Evolutionary conservation across 305 asterid genomes (phyloP), one percentile per base, ranked within the genome.

Genomic region (Fraxinus nigra): DNA sequence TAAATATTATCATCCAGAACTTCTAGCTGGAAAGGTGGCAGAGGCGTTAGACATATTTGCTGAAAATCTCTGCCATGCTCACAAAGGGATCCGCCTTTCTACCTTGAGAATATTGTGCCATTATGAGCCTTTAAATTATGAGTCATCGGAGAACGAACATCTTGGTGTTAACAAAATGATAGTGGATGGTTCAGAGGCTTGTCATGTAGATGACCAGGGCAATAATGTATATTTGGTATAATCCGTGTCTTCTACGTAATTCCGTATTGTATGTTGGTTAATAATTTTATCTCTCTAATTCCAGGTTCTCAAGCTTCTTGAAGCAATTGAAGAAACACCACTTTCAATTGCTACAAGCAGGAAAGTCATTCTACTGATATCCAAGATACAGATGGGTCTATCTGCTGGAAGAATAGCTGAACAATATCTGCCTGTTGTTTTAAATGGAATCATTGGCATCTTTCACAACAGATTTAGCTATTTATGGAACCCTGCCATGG

Each of bases 31-130:
- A 84, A 86, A 85, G 43, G 81, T 83, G 75, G 84, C 79, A 83
- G 89, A 88, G 73, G 92, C 93, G 59, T 79, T 94, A 54, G 91
- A 89, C 82, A 63, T 80, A 76, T 92, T 92, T 83, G 85, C 89
- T 70, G 93, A 88, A 84, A 93, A 97, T 86, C 88, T 97, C 73
- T 85, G 91, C 88, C 92, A 93, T 74, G 84, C 86, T 46, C 85
- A 90, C 87, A 90, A 88, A 84, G 89, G 77, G 72, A 87, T 97
- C 85, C 98, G 99, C 69, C 91, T 89, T 84, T 92, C 92, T 28
- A 93, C 97, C 78, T 83, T 95, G 84, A 91, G 95, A 85, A 90
- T 97, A 81, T 88, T 97, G 89, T 91, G 94, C 92, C 96, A 91
- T 82, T 97, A 87, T 82, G 97, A 91, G 83, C 90, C 90, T 82